Evolutionary conservation across 208 protist genomes (phyloP).

Genomic region (Crithidia sp.): DNA sequence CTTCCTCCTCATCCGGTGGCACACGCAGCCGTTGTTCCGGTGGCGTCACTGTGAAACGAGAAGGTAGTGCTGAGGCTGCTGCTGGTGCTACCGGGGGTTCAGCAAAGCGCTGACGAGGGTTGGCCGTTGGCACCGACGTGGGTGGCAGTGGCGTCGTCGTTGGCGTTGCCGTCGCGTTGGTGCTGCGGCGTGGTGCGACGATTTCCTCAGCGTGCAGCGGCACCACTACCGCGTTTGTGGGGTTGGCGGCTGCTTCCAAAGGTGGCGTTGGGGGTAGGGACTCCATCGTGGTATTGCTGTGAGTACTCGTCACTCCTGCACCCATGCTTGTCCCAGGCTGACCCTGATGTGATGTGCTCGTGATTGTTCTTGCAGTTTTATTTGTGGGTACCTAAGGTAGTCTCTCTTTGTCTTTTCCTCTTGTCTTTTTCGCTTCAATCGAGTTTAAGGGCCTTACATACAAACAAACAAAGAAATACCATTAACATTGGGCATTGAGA

Average conservation of each 20-base stretch:
- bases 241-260: background rate
- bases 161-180: background rate
- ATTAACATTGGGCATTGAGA: too few species aligned
- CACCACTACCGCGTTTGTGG: background rate
- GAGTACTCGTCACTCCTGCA: too few species aligned
- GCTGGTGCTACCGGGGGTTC: background rate
- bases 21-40: background rate
- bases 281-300: too few species aligned
- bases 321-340: too few species aligned
- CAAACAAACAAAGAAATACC: too few species aligned
- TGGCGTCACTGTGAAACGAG: background rate
- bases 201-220: slow-evolving; percentile 16
- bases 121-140: slow-evolving; percentile 15
- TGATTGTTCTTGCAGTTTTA: too few species aligned
- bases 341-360: too few species aligned
- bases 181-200: slow-evolving; percentile 1
- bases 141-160: slow-evolving; percentile 16
- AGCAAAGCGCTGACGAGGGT: slow-evolving; percentile 28
- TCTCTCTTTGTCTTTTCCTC: too few species aligned
- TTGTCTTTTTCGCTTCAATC: too few species aligned
- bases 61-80: background rate
- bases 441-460: too few species aligned
- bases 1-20: background rate
- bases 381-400: too few species aligned
- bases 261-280: background rate